phyloP scores from a whole-genome alignment of 2,329 filamentous ascomycete species.

The Colletotrichum truncatum region DNA sequence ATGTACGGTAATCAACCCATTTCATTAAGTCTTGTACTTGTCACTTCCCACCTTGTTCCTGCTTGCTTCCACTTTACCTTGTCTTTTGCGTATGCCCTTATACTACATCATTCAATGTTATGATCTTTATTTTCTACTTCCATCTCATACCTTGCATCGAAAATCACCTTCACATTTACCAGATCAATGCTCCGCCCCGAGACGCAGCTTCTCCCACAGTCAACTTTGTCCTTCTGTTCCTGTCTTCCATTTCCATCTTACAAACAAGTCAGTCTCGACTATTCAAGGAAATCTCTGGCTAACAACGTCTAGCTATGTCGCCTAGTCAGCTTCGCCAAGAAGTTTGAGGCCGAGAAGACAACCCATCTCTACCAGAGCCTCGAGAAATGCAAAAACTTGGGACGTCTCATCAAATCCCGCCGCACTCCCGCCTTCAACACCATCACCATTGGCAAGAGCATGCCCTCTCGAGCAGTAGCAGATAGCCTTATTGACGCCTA shows the following conservation, averaged over 20 bases:
- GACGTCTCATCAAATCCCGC: constrained; percentile 50
- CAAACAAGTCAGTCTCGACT: too few relatives aligned
- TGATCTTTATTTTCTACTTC: not conserved
- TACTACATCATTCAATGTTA: not conserved
- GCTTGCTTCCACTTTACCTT: not conserved
- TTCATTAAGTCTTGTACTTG: fast-evolving
- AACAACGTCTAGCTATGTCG: constrained; percentile 34
- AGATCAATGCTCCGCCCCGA: too few relatives aligned
- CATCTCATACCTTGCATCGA: not conserved
- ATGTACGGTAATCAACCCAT: too few relatives aligned
- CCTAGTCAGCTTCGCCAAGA: constrained; percentile 33
- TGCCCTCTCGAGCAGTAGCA: constrained; percentile 50
- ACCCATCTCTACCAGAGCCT: constrained; percentile 44
- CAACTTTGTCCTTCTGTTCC: not conserved
- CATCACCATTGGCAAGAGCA: constrained; percentile 47
- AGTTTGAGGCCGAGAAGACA: constrained; percentile 35
- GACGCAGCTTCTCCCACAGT: too few relatives aligned
- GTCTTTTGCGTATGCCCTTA: not conserved
- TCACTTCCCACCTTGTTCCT: not conserved
- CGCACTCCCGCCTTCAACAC: constrained; percentile 45
- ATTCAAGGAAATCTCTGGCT: not conserved
- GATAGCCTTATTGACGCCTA: constrained; percentile 63
- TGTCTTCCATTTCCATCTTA: not conserved
- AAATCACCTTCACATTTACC: too few relatives aligned
- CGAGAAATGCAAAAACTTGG: constrained; percentile 51